These are phyloP conservation scores for Venturia pyrina DNA, from an alignment of 2,329 filamentous ascomycete genomes.

Conservation along the genomic window DNA sequence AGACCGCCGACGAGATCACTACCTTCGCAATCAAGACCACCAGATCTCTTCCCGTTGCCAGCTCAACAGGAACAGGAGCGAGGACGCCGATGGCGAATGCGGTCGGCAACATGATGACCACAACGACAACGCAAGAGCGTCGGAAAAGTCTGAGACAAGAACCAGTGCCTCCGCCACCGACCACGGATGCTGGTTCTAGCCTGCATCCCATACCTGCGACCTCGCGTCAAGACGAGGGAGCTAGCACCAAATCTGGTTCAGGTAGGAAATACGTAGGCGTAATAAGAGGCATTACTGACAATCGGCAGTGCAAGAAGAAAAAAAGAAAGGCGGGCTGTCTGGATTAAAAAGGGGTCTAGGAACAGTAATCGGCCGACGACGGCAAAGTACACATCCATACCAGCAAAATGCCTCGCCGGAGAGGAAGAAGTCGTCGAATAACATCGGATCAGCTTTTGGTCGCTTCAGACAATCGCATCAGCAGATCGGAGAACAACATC, in stretches of 20 bases:
- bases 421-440: conserved; percentile 41
- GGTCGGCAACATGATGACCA: not conserved
- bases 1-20: conserved; percentile 78
- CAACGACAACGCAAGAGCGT: conserved; percentile 16
- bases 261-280: conserved; percentile 24
- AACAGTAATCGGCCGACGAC: conserved; percentile 28
- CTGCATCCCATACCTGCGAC: conserved; percentile 26
- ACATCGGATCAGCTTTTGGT: conserved; percentile 26
- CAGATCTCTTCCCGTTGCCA: conserved; percentile 14
- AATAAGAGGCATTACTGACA: not conserved
- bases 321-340: conserved; percentile 25
- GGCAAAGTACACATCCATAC: conserved; percentile 31
- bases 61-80: not conserved
- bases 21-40: conserved; percentile 48
- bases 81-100: not conserved
- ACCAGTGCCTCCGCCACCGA: conserved; percentile 19
- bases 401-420: conserved; percentile 34
- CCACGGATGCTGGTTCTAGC: conserved; percentile 20
- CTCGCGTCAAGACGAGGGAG: conserved; percentile 40
- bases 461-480: conserved; percentile 11
- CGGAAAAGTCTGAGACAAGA: conserved; percentile 20
- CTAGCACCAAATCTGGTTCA: conserved; percentile 44
- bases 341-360: conserved; percentile 29
- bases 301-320: conserved; percentile 15
- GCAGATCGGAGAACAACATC: not conserved